Evolutionary conservation across 2,329 filamentous ascomycete genomes (phyloP).

Genomic region (Trichoderma lentiforme): DNA sequence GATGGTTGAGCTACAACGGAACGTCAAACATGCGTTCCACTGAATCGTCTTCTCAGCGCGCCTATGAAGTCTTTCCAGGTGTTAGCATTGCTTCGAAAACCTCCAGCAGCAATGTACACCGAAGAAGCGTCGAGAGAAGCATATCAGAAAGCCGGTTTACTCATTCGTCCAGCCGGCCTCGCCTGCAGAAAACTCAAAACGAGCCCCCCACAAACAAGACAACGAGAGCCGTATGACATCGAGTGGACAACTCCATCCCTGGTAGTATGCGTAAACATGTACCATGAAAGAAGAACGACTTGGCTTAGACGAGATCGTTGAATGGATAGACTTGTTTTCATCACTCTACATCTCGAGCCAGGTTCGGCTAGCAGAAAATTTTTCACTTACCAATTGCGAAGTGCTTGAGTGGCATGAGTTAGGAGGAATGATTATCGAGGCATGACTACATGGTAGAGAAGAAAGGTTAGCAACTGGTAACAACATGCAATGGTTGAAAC

Average conservation of each 20-base stretch:
- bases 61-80: background rate
- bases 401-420: background rate
- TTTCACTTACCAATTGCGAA: background rate
- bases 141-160: slow-evolving; percentile 63
- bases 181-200: slow-evolving; percentile 49
- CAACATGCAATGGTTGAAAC: background rate
- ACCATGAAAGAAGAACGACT: slow-evolving; percentile 73
- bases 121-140: background rate
- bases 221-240: slow-evolving; percentile 61
- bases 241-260: slow-evolving; percentile 68
- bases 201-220: slow-evolving; percentile 45
- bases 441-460: background rate
- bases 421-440: background rate
- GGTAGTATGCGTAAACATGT: slow-evolving; percentile 50
- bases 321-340: slow-evolving; percentile 67
- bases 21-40: background rate
- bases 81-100: slow-evolving; percentile 1
- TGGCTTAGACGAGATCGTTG: slow-evolving; percentile 64
- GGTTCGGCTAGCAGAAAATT: slow-evolving; percentile 20
- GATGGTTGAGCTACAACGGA: background rate
- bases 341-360: slow-evolving; percentile 26
- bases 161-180: slow-evolving; percentile 63
- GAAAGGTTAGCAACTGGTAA: slow-evolving; percentile 2
- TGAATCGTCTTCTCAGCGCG: background rate
- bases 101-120: background rate